phyloP scores from a whole-genome alignment of 208 protist genomes.

The Perkinsela sp. region DNA sequence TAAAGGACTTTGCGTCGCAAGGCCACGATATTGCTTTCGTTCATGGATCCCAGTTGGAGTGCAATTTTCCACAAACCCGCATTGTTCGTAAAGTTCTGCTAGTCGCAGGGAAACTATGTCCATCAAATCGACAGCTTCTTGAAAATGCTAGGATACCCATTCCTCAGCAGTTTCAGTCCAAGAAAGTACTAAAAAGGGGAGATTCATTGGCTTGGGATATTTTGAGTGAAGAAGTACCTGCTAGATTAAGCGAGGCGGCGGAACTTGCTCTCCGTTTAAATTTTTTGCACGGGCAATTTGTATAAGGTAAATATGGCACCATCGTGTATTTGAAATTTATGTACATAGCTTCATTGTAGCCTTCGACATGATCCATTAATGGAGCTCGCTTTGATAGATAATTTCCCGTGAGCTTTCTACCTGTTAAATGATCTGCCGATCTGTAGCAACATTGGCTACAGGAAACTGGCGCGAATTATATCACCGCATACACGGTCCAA shows the following conservation, averaged over 20 bases:
- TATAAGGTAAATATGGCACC: background rate
- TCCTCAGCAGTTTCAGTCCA: background rate
- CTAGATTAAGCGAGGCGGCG: background rate
- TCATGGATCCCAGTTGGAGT: background rate
- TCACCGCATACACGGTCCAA: constrained; percentile 44
- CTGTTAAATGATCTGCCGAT: background rate
- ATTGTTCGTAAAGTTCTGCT: background rate
- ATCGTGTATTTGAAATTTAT: background rate
- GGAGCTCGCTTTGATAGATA: background rate
- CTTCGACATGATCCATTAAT: background rate
- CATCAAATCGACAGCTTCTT: background rate
- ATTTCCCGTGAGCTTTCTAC: background rate
- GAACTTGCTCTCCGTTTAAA: background rate
- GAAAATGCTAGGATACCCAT: background rate
- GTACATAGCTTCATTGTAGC: background rate
- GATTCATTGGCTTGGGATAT: no score
- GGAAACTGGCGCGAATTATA: constrained; percentile 57
- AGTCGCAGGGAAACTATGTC: background rate
- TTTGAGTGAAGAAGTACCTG: background rate
- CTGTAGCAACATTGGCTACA: no score
- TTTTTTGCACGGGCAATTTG: background rate
- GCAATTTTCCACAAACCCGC: background rate
- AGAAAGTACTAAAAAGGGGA: no score
- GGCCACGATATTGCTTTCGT: background rate
- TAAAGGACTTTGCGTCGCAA: background rate